A percentile compares a stretch with the other conserved stretches of the same genome.
phyloP scores from a whole-genome alignment of 106 monocot species.

The Xerophyta viscosa region DNA sequence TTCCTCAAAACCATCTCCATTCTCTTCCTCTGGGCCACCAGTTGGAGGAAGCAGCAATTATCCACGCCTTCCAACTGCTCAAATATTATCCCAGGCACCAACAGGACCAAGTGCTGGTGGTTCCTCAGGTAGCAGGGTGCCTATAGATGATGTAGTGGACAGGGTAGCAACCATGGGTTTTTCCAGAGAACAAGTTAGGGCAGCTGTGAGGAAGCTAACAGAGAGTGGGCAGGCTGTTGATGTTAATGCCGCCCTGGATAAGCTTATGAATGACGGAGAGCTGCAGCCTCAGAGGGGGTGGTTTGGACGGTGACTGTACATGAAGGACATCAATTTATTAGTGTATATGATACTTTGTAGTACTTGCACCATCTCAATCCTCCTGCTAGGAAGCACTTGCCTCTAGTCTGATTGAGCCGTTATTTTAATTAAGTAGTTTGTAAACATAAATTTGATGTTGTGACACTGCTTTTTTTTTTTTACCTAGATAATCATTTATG shows the following conservation, averaged over 20 bases:
- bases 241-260: slow-evolving; percentile 63
- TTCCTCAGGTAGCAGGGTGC: slow-evolving; percentile 23
- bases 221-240: slow-evolving; percentile 68
- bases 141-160: slow-evolving; percentile 60
- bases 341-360: slow-evolving; percentile 6
- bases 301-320: slow-evolving; percentile 31
- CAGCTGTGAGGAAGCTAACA: slow-evolving; percentile 52
- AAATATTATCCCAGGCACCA: slow-evolving; percentile 38
- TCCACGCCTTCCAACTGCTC: slow-evolving; percentile 42
- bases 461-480: too few species aligned
- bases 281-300: slow-evolving; percentile 39
- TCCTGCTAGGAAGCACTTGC: too few species aligned
- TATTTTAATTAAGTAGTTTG: neutral
- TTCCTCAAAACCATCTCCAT: slow-evolving; percentile 27
- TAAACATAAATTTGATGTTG: neutral
- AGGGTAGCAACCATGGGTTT: slow-evolving; percentile 66
- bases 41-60: slow-evolving; percentile 36
- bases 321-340: neutral
- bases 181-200: slow-evolving; percentile 53
- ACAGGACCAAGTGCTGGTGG: slow-evolving; percentile 21
- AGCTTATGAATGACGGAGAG: slow-evolving; percentile 60
- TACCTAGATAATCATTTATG: too few species aligned
- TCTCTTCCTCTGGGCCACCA: slow-evolving; percentile 18
- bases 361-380: neutral
- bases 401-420: neutral